These are phyloP conservation scores for Amanita inopinata DNA, from an alignment of 768 basidiomycete genomes.

Conservation along the genomic window DNA sequence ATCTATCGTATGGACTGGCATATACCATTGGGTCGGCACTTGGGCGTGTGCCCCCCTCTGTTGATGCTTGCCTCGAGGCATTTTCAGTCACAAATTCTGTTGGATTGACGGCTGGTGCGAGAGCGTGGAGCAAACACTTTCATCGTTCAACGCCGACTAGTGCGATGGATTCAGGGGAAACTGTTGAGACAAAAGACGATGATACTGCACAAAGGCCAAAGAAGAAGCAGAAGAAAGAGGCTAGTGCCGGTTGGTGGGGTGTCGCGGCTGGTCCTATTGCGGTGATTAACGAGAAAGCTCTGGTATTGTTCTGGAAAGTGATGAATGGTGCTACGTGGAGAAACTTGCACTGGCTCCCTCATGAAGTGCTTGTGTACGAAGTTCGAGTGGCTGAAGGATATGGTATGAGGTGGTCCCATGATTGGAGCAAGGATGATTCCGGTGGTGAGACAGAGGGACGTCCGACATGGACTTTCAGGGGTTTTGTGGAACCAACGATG, in stretches of 20 bases:
- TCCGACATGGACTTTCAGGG: conserved; percentile 45
- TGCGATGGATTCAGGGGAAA: too few species aligned
- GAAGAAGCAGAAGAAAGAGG: conserved; percentile 9
- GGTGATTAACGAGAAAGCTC: conserved; percentile 41
- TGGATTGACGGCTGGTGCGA: conserved; percentile 46
- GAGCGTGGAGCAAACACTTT: conserved; percentile 60
- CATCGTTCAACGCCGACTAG: conserved; percentile 36
- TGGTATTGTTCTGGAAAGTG: conserved; percentile 43
- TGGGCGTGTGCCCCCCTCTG: conserved; percentile 36
- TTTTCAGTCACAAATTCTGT: conserved; percentile 40
- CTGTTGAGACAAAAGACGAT: neutral
- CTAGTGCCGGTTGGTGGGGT: conserved; percentile 48
- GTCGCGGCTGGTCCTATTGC: conserved; percentile 41
- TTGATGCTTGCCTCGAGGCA: conserved; percentile 39
- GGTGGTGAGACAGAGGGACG: conserved; percentile 3
- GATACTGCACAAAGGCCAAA: conserved; percentile 12
- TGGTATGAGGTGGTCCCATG: conserved; percentile 60
- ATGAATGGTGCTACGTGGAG: conserved; percentile 45
- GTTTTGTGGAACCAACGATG: conserved; percentile 63
- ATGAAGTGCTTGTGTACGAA: conserved; percentile 53
- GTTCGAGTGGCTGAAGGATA: conserved; percentile 49
- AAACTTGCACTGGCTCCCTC: conserved; percentile 60
- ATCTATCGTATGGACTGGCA: conserved; percentile 44
- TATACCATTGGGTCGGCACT: conserved; percentile 53
- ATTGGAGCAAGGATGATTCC: conserved; percentile 18